These are phyloP conservation scores for Fusarium pseudonygamai DNA, from an alignment of 2,329 filamentous ascomycete species.

Conservation along the genomic window DNA sequence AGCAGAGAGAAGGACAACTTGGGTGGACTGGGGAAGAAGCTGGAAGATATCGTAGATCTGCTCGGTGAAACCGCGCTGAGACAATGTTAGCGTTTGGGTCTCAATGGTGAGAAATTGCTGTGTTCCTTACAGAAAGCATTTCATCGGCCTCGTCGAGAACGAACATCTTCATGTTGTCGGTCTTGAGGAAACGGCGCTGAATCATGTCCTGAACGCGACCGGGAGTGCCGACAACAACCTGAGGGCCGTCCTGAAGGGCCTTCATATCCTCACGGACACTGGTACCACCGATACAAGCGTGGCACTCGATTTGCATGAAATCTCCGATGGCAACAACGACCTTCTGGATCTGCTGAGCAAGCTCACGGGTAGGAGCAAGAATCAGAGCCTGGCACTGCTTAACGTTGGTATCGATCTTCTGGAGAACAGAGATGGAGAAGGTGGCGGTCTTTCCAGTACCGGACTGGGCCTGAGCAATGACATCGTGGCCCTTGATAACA, in stretches of 20 bases:
- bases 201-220: slow-evolving; percentile 99
- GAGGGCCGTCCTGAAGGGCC: slow-evolving; percentile 92
- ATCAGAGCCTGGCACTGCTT: slow-evolving; percentile 99
- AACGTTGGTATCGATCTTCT: slow-evolving; percentile 95
- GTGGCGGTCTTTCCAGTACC: slow-evolving; percentile 99
- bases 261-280: slow-evolving; percentile 99
- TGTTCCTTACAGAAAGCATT: slow-evolving; percentile 83
- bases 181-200: slow-evolving; percentile 95
- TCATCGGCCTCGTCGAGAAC: slow-evolving; percentile 99
- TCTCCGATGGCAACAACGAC: slow-evolving; percentile 98
- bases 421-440: slow-evolving; percentile 98
- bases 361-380: slow-evolving; percentile 96
- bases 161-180: slow-evolving; percentile 99
- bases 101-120: neutral
- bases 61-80: slow-evolving; percentile 95
- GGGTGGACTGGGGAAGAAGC: slow-evolving; percentile 95
- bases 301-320: slow-evolving; percentile 99
- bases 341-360: slow-evolving; percentile 99
- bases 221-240: slow-evolving; percentile 97
- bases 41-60: slow-evolving; percentile 99
- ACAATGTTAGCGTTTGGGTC: slow-evolving; percentile 47
- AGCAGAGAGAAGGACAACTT: slow-evolving; percentile 97
- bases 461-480: slow-evolving; percentile 99
- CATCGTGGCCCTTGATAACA: slow-evolving; percentile 99
- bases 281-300: slow-evolving; percentile 99